Percentiles rank a stretch among this genome's conserved stretches.
phyloP scores from a whole-genome alignment of 225 moss, liverwort and hornwort species.

The Ulota crispa region DNA sequence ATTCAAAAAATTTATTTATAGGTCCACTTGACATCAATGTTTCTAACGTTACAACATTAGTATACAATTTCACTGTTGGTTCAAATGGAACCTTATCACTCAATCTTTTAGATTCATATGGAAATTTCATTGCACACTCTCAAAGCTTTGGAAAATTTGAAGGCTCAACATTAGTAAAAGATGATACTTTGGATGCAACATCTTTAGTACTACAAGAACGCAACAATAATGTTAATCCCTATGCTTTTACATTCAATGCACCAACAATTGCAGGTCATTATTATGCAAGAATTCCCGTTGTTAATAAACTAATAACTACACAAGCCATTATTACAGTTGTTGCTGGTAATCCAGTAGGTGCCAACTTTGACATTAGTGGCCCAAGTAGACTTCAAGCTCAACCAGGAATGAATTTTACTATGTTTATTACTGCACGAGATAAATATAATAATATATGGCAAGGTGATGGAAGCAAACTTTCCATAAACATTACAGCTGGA shows the following conservation, averaged over 20 bases:
- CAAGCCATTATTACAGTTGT: slow-evolving; percentile 18
- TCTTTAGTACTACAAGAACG: slow-evolving; percentile 8
- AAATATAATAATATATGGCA: slow-evolving; percentile 40
- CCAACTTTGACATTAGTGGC: slow-evolving; percentile 37
- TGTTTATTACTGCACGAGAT: slow-evolving; percentile 28
- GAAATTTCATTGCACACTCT: slow-evolving; percentile 15
- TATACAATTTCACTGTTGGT: slow-evolving; percentile 26
- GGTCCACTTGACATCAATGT: slow-evolving; percentile 29
- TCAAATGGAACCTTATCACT: slow-evolving; percentile 30
- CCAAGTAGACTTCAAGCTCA: slow-evolving; percentile 6
- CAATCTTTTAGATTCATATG: slow-evolving; percentile 33
- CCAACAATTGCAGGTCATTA: slow-evolving; percentile 19
- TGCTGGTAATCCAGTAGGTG: slow-evolving; percentile 15
- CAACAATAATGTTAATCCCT: neutral
- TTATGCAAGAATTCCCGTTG: slow-evolving; percentile 11
- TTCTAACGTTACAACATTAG: slow-evolving; percentile 6
- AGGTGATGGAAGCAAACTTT: slow-evolving; percentile 34
- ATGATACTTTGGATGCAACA: slow-evolving; percentile 25
- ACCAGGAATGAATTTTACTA: slow-evolving; percentile 25
- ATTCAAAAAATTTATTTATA: neutral
- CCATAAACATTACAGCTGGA: neutral
- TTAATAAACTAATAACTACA: slow-evolving; percentile 15
- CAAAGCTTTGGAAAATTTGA: slow-evolving; percentile 28
- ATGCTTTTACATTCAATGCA: slow-evolving; percentile 24
- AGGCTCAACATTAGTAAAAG: slow-evolving; percentile 29